These are phyloP conservation scores for Alternaria ventricosa DNA, from an alignment of 2,329 filamentous ascomycete genomes.

Conservation along the genomic window DNA sequence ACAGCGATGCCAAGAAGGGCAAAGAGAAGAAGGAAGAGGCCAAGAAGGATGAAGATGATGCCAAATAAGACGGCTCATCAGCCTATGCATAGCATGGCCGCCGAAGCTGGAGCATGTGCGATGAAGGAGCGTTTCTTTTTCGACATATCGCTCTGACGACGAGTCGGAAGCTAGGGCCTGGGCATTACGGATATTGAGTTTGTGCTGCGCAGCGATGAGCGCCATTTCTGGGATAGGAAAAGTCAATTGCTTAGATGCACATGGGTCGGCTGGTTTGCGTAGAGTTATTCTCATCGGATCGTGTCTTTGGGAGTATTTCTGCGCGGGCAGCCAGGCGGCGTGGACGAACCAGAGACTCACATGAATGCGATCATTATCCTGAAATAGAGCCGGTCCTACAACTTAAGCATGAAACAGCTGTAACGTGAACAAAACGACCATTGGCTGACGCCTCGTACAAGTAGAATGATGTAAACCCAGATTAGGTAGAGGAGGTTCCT, in stretches of 20 bases:
- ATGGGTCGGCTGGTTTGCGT: neutral
- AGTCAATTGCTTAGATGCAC: neutral
- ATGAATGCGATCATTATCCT: neutral
- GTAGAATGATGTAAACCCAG: neutral
- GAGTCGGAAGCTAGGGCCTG: neutral
- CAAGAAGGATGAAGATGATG: neutral
- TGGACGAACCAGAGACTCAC: neutral
- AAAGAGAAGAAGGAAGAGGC: neutral
- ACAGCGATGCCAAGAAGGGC: conserved; percentile 8
- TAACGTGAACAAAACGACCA: neutral
- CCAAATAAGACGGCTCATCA: neutral
- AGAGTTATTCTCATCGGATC: neutral
- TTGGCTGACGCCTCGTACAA: too few relatives aligned
- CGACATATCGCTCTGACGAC: neutral
- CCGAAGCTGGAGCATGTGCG: neutral
- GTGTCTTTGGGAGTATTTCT: neutral
- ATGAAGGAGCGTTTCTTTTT: neutral
- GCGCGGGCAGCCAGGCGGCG: neutral
- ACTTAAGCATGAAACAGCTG: neutral
- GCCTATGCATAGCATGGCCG: neutral
- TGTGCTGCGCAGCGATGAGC: neutral
- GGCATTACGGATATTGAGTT: neutral
- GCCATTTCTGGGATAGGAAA: neutral
- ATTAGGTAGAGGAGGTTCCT: neutral
- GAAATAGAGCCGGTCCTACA: too few relatives aligned